Evolutionary conservation across 306 rosid species (phyloP).

Genomic region (Prosopis cineraria): DNA sequence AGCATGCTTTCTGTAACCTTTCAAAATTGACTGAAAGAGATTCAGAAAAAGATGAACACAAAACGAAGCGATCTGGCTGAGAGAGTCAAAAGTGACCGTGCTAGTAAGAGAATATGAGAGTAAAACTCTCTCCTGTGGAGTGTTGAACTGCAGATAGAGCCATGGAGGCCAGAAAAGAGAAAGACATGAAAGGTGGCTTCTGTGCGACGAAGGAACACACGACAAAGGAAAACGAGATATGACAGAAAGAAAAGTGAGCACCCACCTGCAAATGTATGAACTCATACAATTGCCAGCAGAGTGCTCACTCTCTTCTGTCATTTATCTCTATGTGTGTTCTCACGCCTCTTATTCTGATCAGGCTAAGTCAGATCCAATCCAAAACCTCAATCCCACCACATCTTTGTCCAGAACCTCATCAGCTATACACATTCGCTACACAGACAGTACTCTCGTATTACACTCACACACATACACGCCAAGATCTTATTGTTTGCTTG

Average conservation of each 20-base stretch:
- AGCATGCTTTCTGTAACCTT: not conserved
- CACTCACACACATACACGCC: not conserved
- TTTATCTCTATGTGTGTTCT: conserved; percentile 24
- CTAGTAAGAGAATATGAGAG: too few relatives aligned
- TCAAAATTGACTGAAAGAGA: not conserved
- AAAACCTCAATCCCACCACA: conserved; percentile 22
- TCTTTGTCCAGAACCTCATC: too few relatives aligned
- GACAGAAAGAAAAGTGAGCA: conserved; percentile 84
- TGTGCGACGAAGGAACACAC: not conserved
- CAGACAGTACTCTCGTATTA: not conserved
- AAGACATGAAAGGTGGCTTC: not conserved
- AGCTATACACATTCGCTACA: not conserved
- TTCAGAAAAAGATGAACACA: not conserved
- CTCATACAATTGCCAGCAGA: conserved; percentile 57
- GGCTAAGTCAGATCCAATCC: conserved; percentile 33
- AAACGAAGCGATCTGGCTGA: not conserved
- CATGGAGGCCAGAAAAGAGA: too few relatives aligned
- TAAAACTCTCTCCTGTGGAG: too few relatives aligned
- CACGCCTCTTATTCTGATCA: conserved; percentile 18
- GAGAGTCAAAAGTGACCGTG: not conserved
- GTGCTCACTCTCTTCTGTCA: conserved; percentile 99
- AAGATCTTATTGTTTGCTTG: not conserved
- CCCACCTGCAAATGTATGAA: conserved; percentile 55
- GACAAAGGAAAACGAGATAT: conserved; percentile 18
- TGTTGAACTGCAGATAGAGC: too few relatives aligned